Evolutionary conservation across 2,329 filamentous ascomycete genomes (phyloP), one percentile per base, ranked within the genome.

Genomic region (Talaromyces marneffei): DNA sequence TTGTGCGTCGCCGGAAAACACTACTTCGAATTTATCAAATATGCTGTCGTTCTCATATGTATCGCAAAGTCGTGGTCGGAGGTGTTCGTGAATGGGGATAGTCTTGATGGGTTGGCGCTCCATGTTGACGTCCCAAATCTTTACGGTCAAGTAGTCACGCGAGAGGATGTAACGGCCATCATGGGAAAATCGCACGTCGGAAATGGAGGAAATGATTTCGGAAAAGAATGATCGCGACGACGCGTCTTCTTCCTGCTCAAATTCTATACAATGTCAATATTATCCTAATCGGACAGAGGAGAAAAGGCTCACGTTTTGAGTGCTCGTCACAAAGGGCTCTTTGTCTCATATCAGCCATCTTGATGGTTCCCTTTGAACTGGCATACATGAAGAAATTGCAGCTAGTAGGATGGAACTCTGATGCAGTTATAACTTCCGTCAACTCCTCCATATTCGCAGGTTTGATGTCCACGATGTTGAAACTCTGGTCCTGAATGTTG

Each of bases 301-400:
- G 9, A 29, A 7, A 7, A 44, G 31, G 81, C 88, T 70, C 84
- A 97, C 94, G 83, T 79, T 99, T 99, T 18, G 92, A 88, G 73
- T 99, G 94, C 72, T 95, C 87, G 73, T 99, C 94, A 72, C 94
- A 99, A 57, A 99, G 81, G 31, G 94, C 94, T 72, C 92, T 96
- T 81, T 97, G 90, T 70, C 94, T 87, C 94, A 99, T 99, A 72
- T 99, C 94, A 53, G 94, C 94, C 69, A 99, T 83, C 80, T 99
- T 99, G 80, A 99, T 97, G 37, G 94, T 97, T 64, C 94, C 94
- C 78, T 99, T 99, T 63, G 92, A 97, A 77, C 93, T 97, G 69
- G 94, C 94, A 75, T 97, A 99, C 93, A 99, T 99, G 80, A 99
- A 97, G 92, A 91, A 96, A 78, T 99, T 97, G 83, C 94, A 99